Evolutionary conservation across 495 filamentous ascomycete genomes (phyloP), one percentile per base, ranked within the genome.

Genomic region (Clavariopsis aquatica): DNA sequence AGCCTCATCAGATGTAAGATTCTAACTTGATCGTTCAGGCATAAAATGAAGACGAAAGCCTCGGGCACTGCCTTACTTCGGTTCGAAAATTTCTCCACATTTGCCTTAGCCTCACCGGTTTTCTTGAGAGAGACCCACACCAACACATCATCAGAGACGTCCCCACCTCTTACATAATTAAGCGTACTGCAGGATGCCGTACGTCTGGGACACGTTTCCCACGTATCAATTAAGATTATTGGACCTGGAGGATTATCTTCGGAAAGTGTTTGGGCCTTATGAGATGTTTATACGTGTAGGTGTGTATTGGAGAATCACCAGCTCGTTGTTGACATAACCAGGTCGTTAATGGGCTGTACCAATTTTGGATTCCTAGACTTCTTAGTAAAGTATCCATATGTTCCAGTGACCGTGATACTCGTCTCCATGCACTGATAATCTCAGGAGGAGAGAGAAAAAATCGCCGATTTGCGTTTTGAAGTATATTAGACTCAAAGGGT

Each of bases 301-400:
- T 22, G 27, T 22, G 17, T 19, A 38, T 41, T 41, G 17, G 36
- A 12, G 17, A 2, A 26, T 24, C 5, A 15, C 13, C 8, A 36
- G n/a, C 4, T 47, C 27, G 29, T 34, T 43, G 17, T 10, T 24
- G 31, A 54, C 19, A 55, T 26, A 19, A 26, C 1, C 2, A 64
- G 52, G 38, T 38, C 12, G 22, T 24, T 23, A 59, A 46, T 49
- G 62, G 62, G 8, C 17, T 45, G 22, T 65, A 65, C 38, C 3
- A 34, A 26, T 65, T 65, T 31, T 59, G 47, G 54, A 34, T 65
- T 23, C 51, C 49, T 6, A 26, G 43, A 17, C 56, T 49, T n/a
- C 43, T 63, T 22, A 47, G 51, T 10, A 23, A 24, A 22, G 60
- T 63, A 49, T 4, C 51, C 5, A 43, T n/a, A 43, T 43, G 38